Conservation (phyloP, 495 filamentous ascomycete genomes). For the Neurospora intermedia region DNA sequence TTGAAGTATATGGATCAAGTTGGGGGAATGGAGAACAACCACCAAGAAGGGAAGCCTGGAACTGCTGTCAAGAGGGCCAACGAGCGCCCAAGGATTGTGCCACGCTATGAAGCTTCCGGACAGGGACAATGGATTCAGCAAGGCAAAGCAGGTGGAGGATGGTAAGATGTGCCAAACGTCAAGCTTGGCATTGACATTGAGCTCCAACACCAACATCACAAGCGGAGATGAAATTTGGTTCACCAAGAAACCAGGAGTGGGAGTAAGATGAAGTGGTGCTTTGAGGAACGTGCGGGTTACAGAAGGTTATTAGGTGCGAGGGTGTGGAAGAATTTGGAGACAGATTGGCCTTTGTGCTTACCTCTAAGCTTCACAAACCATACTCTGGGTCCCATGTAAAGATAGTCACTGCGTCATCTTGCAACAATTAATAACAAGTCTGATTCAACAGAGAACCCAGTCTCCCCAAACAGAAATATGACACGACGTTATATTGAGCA, state of each 20-base stretch:
- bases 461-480: background rate
- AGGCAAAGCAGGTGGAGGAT: background rate
- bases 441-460: background rate
- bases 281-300: background rate
- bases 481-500: constrained; percentile 29
- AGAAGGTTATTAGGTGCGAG: background rate
- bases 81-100: background rate
- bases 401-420: background rate
- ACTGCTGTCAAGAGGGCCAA: background rate
- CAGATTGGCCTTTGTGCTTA: background rate
- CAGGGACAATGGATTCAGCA: background rate
- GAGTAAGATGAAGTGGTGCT: background rate
- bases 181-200: background rate
- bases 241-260: background rate
- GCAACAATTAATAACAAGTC: background rate
- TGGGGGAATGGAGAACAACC: constrained; percentile 21
- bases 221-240: background rate
- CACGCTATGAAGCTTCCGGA: background rate
- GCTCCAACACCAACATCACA: no score
- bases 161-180: background rate
- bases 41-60: constrained; percentile 3
- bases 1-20: constrained; percentile 27
- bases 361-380: background rate
- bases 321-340: background rate
- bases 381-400: background rate